phyloP scores from a whole-genome alignment of 805 yeast species.

The Saccharomycopsis amapae region DNA sequence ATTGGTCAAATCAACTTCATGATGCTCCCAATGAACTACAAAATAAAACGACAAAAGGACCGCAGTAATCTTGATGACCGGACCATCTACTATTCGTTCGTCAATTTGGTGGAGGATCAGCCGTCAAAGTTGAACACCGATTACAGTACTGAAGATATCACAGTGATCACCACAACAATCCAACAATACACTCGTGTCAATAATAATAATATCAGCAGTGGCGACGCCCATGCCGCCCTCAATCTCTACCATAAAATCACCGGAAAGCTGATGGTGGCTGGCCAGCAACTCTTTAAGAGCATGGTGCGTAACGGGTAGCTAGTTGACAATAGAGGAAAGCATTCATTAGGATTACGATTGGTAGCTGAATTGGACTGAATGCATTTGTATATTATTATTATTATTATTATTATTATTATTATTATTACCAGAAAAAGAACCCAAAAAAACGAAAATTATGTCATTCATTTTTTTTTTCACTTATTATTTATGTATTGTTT shows the following conservation, averaged over 20 bases:
- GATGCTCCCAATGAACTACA: conserved; percentile 14
- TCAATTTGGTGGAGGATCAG: conserved; percentile 14
- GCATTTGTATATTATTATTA: too few species aligned
- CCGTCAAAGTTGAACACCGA: conserved; percentile 14
- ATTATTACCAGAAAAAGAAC: too few species aligned
- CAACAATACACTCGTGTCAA: conserved; percentile 6
- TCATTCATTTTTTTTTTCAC: too few species aligned
- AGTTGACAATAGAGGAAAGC: conserved; percentile 4
- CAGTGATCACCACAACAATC: conserved; percentile 11
- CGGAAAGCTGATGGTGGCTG: conserved; percentile 11
- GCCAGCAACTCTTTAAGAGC: conserved; percentile 12
- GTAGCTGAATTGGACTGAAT: conserved; percentile 14
- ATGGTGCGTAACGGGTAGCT: conserved; percentile 18
- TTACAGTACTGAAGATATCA: conserved; percentile 16
- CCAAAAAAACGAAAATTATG: too few species aligned
- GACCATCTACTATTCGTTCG: conserved; percentile 13
- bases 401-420: too few species aligned
- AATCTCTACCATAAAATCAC: conserved; percentile 12
- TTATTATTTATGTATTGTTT: too few species aligned
- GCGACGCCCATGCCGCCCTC: conserved; percentile 13
- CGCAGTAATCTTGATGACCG: neutral
- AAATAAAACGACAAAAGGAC: conserved; percentile 17
- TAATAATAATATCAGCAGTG: conserved; percentile 6
- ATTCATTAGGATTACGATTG: conserved; percentile 11
- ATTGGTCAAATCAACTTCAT: conserved; percentile 12